Evolutionary conservation across 2,329 filamentous ascomycete species (phyloP).

Genomic region (Aspergillus ruber): DNA sequence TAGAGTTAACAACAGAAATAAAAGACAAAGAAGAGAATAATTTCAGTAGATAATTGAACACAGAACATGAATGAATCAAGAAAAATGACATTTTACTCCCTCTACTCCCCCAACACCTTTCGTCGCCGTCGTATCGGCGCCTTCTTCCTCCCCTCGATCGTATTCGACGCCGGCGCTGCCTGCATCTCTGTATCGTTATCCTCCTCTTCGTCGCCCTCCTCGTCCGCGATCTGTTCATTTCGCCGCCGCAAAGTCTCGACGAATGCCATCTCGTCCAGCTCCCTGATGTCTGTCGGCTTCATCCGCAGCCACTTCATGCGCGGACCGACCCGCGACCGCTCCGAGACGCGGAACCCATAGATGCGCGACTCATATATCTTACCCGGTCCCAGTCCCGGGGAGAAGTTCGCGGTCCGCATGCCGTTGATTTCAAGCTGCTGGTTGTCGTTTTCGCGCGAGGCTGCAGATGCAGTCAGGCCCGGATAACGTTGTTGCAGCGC

Average conservation of each 20-base stretch:
- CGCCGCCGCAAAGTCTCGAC: conserved; percentile 28
- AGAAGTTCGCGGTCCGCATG: conserved; percentile 78
- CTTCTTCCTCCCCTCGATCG: conserved; percentile 35
- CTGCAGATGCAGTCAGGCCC: conserved; percentile 29
- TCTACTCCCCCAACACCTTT: conserved; percentile 3
- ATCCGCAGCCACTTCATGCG: conserved; percentile 95
- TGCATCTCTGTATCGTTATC: conserved; percentile 37
- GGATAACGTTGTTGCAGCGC: conserved; percentile 18
- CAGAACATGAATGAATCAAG: background rate
- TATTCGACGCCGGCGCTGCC: conserved; percentile 17
- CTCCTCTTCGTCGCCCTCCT: conserved; percentile 25
- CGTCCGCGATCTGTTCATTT: conserved; percentile 24
- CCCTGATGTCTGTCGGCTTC: conserved; percentile 70
- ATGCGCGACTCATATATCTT: conserved; percentile 93
- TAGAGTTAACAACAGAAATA: conserved; percentile 9
- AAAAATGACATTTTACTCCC: background rate
- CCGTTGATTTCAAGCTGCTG: conserved; percentile 67
- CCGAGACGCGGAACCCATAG: conserved; percentile 92
- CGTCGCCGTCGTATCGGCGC: conserved; percentile 38
- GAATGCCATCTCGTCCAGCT: conserved; percentile 65
- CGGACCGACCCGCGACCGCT: conserved; percentile 80
- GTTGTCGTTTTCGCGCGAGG: conserved; percentile 29
- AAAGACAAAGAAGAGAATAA: conserved; percentile 9
- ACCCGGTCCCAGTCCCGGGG: conserved; percentile 71
- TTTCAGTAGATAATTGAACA: conserved; percentile 3